Conservation (phyloP, 495 filamentous ascomycete genomes). For the Hypomontagnella monticulosa region DNA sequence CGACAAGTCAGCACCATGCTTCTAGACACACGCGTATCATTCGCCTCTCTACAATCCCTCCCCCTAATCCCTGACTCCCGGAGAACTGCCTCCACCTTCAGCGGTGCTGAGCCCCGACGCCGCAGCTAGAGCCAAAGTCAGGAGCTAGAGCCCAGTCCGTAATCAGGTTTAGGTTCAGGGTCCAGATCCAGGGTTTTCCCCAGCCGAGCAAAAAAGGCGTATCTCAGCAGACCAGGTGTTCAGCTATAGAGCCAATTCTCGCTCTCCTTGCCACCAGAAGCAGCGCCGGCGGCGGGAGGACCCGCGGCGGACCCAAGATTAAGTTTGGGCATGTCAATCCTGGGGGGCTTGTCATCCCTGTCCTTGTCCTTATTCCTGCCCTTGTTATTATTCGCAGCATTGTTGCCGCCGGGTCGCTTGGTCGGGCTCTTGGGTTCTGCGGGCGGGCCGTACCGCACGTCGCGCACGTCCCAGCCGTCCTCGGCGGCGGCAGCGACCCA, state of each 20-base stretch:
- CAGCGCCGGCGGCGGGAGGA: conserved; percentile 11
- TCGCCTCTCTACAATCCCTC: background rate
- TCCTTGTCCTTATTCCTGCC: conserved; percentile 31
- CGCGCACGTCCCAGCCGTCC: conserved; percentile 84
- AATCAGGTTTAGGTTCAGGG: too few relatives aligned
- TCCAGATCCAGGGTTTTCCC: too few relatives aligned
- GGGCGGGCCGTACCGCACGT: conserved; percentile 77
- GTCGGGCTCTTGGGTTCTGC: conserved; percentile 58
- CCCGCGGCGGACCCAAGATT: conserved; percentile 51
- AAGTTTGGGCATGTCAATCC: conserved; percentile 66
- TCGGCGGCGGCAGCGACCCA: conserved; percentile 89
- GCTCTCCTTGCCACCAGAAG: conserved; percentile 33
- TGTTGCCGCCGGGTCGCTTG: conserved; percentile 48
- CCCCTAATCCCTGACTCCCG: background rate
- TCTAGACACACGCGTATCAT: conserved; percentile 4
- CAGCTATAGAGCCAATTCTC: conserved; percentile 50
- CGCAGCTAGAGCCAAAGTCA: too few relatives aligned
- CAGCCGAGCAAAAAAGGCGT: conserved; percentile 1
- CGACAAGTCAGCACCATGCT: conserved; percentile 11
- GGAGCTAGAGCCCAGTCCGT: too few relatives aligned
- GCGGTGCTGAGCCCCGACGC: background rate
- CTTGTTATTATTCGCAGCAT: conserved; percentile 45
- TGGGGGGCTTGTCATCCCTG: conserved; percentile 55
- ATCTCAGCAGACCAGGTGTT: conserved; percentile 9
- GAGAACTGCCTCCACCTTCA: conserved; percentile 8